Conservation (phyloP, 163 green algal species). For the Volvox carteri region DNA sequence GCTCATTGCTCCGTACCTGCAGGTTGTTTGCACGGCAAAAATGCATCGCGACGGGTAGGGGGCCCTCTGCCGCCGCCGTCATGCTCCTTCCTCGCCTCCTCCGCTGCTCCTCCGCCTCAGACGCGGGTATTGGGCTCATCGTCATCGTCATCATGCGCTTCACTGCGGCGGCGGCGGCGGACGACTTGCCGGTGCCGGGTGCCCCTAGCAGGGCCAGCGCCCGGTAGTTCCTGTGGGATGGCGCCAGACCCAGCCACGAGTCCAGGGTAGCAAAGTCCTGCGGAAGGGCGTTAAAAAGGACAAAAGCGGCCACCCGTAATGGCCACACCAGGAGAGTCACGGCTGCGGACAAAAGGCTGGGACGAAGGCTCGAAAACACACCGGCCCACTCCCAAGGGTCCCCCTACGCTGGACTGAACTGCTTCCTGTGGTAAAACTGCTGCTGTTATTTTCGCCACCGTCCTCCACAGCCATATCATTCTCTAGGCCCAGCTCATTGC, state of each 20-base stretch:
- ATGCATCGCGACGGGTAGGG: background rate
- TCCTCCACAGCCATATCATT: too few relatives aligned
- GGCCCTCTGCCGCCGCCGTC: background rate
- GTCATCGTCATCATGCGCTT: background rate
- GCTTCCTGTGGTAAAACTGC: too few relatives aligned
- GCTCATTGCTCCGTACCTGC: slow-evolving; percentile 1
- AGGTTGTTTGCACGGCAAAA: slow-evolving; percentile 32
- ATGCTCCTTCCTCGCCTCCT: too few relatives aligned
- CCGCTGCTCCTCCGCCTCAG: background rate
- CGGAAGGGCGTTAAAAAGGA: too few relatives aligned
- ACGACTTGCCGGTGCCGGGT: slow-evolving; percentile 25
- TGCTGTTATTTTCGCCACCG: too few relatives aligned
- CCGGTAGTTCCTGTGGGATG: background rate
- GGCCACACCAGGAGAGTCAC: too few relatives aligned
- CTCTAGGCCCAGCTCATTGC: too few relatives aligned
- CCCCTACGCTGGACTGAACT: too few relatives aligned
- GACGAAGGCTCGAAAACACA: too few relatives aligned
- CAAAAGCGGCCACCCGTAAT: too few relatives aligned
- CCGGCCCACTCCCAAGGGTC: too few relatives aligned
- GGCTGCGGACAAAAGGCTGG: too few relatives aligned
- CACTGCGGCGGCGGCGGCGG: background rate
- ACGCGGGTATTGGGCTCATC: background rate
- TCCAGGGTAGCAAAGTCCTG: slow-evolving; percentile 20
- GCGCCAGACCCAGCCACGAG: slow-evolving; percentile 21
- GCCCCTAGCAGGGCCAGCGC: slow-evolving; percentile 12